Evolutionary conservation across 352 stramenopile genomes (phyloP).

Genomic region (Phytophthora kernoviae): DNA sequence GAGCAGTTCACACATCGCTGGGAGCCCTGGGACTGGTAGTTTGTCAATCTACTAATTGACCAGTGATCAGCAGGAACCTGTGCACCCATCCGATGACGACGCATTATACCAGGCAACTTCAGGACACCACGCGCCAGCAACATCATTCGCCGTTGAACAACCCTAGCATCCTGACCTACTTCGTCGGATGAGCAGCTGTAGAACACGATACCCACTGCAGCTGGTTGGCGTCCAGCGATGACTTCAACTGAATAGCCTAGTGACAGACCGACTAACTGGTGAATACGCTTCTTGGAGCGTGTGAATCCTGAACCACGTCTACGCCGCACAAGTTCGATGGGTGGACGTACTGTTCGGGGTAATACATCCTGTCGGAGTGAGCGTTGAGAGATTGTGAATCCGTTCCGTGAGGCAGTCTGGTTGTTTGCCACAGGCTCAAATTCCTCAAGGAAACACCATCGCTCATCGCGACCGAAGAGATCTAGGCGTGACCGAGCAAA

Average conservation of each 20-base stretch:
- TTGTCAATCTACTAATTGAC: constrained; percentile 6
- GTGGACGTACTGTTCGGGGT: constrained; percentile 18
- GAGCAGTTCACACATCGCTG: constrained; percentile 56
- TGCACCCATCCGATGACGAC: constrained; percentile 9
- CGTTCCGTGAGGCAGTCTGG: not conserved
- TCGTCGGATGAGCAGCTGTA: constrained; percentile 10
- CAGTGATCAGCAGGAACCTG: constrained; percentile 17
- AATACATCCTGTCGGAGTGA: constrained; percentile 33
- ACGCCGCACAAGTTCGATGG: constrained; percentile 21
- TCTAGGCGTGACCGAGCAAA: constrained; percentile 30
- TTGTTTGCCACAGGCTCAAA: not conserved
- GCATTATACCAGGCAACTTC: constrained; percentile 25
- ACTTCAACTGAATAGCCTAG: constrained; percentile 19
- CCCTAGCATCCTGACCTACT: not conserved
- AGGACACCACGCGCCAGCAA: constrained; percentile 15
- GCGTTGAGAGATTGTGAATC: constrained; percentile 30
- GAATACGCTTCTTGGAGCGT: constrained; percentile 14
- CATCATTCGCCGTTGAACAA: constrained; percentile 13
- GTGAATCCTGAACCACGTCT: constrained; percentile 8
- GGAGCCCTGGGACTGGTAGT: not conserved
- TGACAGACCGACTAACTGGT: constrained; percentile 18
- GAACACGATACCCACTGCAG: constrained; percentile 21
- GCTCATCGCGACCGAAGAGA: constrained; percentile 32
- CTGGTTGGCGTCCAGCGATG: constrained; percentile 9
- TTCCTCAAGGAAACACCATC: constrained; percentile 38